phyloP scores from a whole-genome alignment of 768 basidiomycete genomes.

The Leccinum subtestaceum region DNA sequence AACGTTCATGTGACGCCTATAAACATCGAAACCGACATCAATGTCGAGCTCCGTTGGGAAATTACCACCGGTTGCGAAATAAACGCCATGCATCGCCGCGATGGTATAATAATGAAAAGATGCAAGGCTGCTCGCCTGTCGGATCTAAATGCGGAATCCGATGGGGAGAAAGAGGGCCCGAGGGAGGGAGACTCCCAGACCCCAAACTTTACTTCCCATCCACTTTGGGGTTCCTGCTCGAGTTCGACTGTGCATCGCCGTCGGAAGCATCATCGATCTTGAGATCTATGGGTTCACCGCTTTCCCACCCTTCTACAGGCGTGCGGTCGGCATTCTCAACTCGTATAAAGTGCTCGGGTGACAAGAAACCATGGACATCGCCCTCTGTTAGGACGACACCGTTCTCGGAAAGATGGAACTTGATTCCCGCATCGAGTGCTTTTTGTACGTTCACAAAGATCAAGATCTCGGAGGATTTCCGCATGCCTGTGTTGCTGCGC shows the following conservation, averaged over 20 bases:
- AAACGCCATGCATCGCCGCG: not conserved
- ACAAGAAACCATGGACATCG: constrained; percentile 57
- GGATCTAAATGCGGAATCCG: not conserved
- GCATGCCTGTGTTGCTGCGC: constrained; percentile 60
- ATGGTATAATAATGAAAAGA: not conserved
- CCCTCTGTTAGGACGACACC: constrained; percentile 89
- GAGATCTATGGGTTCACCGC: not conserved
- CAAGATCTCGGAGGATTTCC: constrained; percentile 70
- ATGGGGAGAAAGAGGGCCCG: not conserved
- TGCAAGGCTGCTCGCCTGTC: not conserved
- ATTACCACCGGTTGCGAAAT: not conserved
- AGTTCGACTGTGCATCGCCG: not conserved
- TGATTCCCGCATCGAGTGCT: constrained; percentile 64
- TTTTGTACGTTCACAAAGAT: constrained; percentile 78
- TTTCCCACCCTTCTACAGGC: constrained; percentile 24
- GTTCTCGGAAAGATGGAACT: constrained; percentile 79
- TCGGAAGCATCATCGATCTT: not conserved
- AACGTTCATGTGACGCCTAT: not conserved
- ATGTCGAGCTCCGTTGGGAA: not conserved
- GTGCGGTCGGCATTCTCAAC: constrained; percentile 50
- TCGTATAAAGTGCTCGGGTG: constrained; percentile 61
- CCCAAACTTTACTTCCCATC: not conserved
- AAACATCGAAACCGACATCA: not conserved
- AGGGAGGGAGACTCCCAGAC: not conserved
- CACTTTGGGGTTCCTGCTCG: not conserved